These are phyloP conservation scores for Hypoxylon sp. DNA, from an alignment of 2,329 filamentous ascomycete species.

Conservation along the genomic window DNA sequence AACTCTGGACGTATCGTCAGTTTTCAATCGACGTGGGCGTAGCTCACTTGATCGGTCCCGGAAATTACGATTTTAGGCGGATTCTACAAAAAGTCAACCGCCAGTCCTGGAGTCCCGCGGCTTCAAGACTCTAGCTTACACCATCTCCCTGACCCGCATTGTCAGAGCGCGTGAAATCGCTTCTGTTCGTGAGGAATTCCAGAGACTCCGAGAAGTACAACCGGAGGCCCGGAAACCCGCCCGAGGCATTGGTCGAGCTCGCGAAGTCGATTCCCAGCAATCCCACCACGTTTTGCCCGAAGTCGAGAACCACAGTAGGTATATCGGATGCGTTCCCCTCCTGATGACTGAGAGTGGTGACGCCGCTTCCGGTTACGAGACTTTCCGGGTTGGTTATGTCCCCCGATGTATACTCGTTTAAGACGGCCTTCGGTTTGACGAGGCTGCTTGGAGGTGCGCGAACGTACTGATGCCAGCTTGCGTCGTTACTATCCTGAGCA, in stretches of 20 bases:
- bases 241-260: slow-evolving; percentile 48
- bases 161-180: slow-evolving; percentile 64
- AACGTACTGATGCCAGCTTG: slow-evolving; percentile 57
- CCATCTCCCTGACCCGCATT: slow-evolving; percentile 51
- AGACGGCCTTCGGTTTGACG: slow-evolving; percentile 52
- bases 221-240: slow-evolving; percentile 56
- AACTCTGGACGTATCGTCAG: background rate
- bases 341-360: slow-evolving; percentile 53
- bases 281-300: slow-evolving; percentile 62
- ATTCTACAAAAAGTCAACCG: slow-evolving; percentile 28
- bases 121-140: slow-evolving; percentile 38
- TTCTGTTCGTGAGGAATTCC: slow-evolving; percentile 58
- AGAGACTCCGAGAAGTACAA: slow-evolving; percentile 64
- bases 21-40: background rate
- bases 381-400: slow-evolving; percentile 56
- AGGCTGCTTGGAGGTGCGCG: slow-evolving; percentile 53
- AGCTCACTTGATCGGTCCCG: slow-evolving; percentile 61
- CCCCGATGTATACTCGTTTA: slow-evolving; percentile 53
- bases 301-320: slow-evolving; percentile 62
- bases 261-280: slow-evolving; percentile 59
- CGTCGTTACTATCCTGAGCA: slow-evolving; percentile 32
- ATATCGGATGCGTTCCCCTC: slow-evolving; percentile 31
- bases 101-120: background rate
- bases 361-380: slow-evolving; percentile 47
- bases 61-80: slow-evolving; percentile 55